Evolutionary conservation across 176 grass and related monocot species (phyloP).

Genomic region (Miscanthus lutarioriparius): DNA sequence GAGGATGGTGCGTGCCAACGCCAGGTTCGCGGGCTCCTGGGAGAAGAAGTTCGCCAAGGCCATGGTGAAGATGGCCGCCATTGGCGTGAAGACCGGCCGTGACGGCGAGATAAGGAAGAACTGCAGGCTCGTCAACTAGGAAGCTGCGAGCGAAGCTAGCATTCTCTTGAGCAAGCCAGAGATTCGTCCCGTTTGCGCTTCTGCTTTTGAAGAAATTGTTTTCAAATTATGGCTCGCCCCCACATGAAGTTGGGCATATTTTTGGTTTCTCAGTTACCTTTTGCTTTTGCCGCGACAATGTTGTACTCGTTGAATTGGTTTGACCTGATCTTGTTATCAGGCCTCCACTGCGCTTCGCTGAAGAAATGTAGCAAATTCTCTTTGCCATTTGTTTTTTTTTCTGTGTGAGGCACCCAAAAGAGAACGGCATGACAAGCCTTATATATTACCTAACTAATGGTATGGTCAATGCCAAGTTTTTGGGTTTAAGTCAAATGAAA

Average conservation of each 20-base stretch:
- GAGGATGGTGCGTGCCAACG: conserved; percentile 23
- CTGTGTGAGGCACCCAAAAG: no score
- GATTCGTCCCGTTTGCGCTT: background rate
- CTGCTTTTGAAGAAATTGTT: background rate
- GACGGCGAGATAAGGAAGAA: conserved; percentile 21
- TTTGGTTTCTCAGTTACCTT: background rate
- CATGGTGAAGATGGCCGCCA: conserved; percentile 41
- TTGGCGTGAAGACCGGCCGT: conserved; percentile 8
- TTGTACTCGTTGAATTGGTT: background rate
- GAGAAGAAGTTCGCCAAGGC: conserved; percentile 40
- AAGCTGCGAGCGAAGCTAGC: background rate
- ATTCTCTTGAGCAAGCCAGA: background rate
- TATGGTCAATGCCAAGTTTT: no score
- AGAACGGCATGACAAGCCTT: no score
- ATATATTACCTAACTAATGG: no score
- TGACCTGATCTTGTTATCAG: background rate
- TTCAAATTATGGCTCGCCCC: background rate
- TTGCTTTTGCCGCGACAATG: background rate
- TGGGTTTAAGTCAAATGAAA: no score
- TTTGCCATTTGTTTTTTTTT: background rate
- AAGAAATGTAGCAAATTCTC: background rate
- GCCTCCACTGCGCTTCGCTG: no score
- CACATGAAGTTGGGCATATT: background rate
- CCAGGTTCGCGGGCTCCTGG: background rate
- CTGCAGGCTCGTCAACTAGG: conserved; percentile 34